A percentile compares a stretch with the other conserved stretches of the same genome.
Evolutionary conservation across 805 yeast species (phyloP).

Genomic region (Ogataea salicorniae): DNA sequence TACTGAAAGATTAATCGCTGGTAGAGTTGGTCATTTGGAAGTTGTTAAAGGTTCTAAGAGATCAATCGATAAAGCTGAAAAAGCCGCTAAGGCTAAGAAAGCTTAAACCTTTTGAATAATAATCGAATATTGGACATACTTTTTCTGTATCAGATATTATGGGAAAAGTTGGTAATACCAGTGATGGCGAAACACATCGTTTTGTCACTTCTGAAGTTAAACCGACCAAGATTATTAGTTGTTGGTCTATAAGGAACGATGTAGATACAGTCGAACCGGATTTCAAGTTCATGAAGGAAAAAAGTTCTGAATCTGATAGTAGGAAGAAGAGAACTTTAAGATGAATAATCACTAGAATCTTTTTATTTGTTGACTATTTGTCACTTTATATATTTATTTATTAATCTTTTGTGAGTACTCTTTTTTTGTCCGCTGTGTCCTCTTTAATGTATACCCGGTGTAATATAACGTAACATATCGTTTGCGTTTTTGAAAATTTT

Average conservation of each 20-base stretch:
- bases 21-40: constrained; percentile 93
- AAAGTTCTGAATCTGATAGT: constrained; percentile 33
- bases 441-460: no score
- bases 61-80: constrained; percentile 61
- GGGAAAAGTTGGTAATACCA: not conserved
- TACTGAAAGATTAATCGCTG: constrained; percentile 82
- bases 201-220: no score
- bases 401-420: not conserved
- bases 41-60: constrained; percentile 86
- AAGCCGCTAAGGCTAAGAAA: constrained; percentile 26
- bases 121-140: constrained; percentile 1
- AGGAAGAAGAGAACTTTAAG: constrained; percentile 13
- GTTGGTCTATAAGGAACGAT: constrained; percentile 23
- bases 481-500: no score
- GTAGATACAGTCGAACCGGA: constrained; percentile 15
- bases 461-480: no score
- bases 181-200: not conserved
- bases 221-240: not conserved
- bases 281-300: constrained; percentile 32
- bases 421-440: no score
- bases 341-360: not conserved
- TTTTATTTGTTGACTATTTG: not conserved
- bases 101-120: not conserved
- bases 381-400: not conserved
- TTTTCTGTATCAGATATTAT: not conserved